Conservation (phyloP, 2,329 filamentous ascomycete species). For the Helotiales sp. region DNA sequence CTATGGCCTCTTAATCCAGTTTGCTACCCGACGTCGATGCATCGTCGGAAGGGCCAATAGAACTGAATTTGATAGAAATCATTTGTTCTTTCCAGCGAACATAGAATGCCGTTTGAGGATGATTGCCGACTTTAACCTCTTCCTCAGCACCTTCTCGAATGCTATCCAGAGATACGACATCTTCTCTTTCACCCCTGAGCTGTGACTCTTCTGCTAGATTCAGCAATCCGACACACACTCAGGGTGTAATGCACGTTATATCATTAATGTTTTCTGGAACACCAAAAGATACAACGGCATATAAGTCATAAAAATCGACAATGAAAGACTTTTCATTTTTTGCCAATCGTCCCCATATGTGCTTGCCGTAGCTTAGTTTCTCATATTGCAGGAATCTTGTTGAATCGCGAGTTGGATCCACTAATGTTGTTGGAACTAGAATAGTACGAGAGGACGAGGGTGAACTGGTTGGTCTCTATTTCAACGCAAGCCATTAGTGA, state of each 20-base stretch:
- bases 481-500: background rate
- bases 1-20: background rate
- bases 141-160: background rate
- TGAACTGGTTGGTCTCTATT: background rate
- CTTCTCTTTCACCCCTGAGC: background rate
- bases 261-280: background rate
- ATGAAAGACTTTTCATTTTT: background rate
- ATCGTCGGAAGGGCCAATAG: background rate
- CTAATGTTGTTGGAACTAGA: background rate
- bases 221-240: background rate
- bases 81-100: background rate
- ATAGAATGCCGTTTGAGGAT: background rate
- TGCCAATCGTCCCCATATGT: background rate
- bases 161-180: background rate
- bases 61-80: background rate
- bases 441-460: background rate
- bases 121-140: background rate
- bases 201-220: background rate
- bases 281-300: background rate
- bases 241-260: background rate
- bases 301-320: background rate
- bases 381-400: background rate
- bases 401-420: background rate
- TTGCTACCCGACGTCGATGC: background rate
- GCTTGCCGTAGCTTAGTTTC: background rate